Base-by-base conservation (phyloP, 73 alveolate genomes). In the Symbiodinium natans region DNA sequence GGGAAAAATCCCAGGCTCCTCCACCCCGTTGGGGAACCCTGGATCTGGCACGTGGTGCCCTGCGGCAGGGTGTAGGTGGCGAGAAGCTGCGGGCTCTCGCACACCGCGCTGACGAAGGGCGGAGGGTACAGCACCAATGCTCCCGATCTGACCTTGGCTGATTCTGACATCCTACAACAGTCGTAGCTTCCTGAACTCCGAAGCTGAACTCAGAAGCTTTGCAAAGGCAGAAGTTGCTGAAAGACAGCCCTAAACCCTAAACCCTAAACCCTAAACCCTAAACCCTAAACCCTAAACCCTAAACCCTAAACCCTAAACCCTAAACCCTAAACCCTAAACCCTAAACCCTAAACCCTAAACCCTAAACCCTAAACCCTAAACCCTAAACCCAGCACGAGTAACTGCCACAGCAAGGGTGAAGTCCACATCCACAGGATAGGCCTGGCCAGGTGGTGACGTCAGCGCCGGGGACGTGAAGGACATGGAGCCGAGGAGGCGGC, bases 71-170 rank as follows among this genome's bases (percentile, higher is more conserved):
- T 31, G 23, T 39, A 34, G 52, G 23, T 77, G 33, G 52, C 89
- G 17, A 82, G 39, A 11, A 10, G 68, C 19, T 23, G 42, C 39
- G 48, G 77, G 68, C 68, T 73, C 54, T 77, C 86, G 33, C 41
- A 40, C 10, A 40, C 17, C 23, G 56, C 52, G 59, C 36, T 23
- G 31, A 38, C 40, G 83, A 36, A 40, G 23, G 77, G 54, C 7
- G 93, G 93, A 54, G 95, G 95, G 42, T 88, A 88, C 71, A 88
- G 41, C 86, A 88, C 86, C 71, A 88, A 43, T 6, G 82, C 46
- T 10, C 95, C 95, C 48, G 95, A 59, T 52, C 94, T 86, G 59
- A 25, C 46, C 31, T 31, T 31, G 42, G 33, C 21, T 27, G 68
- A 21, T 52, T 27, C 25, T 21, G 68, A 52, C n/a, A n/a, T n/a